Base-by-base conservation (phyloP, 2,329 filamentous ascomycete species). In the Fusarium clavum region DNA sequence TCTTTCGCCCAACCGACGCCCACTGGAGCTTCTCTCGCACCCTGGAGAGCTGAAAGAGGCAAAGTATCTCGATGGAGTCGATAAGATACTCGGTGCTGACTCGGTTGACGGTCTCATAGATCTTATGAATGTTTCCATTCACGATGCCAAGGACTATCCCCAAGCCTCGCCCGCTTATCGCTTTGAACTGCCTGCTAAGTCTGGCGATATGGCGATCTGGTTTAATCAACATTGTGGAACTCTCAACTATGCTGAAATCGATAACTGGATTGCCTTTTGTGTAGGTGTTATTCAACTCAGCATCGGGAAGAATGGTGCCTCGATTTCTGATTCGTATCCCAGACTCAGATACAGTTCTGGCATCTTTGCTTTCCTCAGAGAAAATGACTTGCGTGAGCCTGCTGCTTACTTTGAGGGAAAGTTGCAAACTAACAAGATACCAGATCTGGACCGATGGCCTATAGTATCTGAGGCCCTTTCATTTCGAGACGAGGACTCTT, bases 201-300 rank as follows among this genome's bases (percentile, higher is more conserved):
- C 40, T 9, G 25, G 24, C 2, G 20, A 32, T 18, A n/a, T 52
- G 16, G 46, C 18, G 30, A 52, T 73, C 14, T 32, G 52, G 38
- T 66, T 73, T 30, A 70, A 62, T 10, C 66, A 73, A 30, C 71
- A 73, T 46, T 73, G 55, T 10, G 63, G 69, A 24, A 70, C 66
- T 32, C 61, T 73, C 2, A 11, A 69, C 22, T 29, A 54, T n/a
- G 45, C 41, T 6, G 57, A 61, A 22, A 70, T 70, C 10, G 10
- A 43, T 8, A 51, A 58, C 24, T 73, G 71, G 71, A 34, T 48
- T 22, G 13, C 12, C 8, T 32, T 73, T 10, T 73, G 71, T 13
- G 32, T 48, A 7, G 30, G 43, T 12, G 9, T 70, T 9, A 43
- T 61, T 16, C 44, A 44, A 24, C 24, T 47, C 8, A 57, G 55